phyloP scores from a whole-genome alignment of 2,329 filamentous ascomycete species.

The Fusarium longipes region DNA sequence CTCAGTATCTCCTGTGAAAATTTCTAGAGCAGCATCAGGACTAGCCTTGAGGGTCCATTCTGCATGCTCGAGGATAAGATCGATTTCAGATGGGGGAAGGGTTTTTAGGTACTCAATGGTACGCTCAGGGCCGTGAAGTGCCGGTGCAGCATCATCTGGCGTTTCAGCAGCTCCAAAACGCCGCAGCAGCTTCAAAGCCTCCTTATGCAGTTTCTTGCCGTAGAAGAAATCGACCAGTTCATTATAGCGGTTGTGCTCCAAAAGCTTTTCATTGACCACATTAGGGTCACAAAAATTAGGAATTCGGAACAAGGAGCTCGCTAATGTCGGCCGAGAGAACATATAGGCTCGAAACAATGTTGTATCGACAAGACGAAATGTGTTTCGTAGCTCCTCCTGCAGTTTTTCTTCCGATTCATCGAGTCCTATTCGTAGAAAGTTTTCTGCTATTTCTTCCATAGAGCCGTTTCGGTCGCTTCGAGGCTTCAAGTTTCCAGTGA shows the following conservation, averaged over 20 bases:
- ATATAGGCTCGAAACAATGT: conserved; percentile 95
- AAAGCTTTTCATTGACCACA: conserved; percentile 91
- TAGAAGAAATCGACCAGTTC: conserved; percentile 98
- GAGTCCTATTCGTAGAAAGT: conserved; percentile 61
- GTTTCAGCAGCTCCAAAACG: conserved; percentile 77
- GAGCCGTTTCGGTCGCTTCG: conserved; percentile 57
- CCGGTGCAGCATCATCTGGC: conserved; percentile 62
- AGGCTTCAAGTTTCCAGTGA: conserved; percentile 70
- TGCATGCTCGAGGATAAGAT: conserved; percentile 90
- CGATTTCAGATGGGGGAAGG: conserved; percentile 86
- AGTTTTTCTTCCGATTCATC: conserved; percentile 69
- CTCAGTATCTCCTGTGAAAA: conserved; percentile 92
- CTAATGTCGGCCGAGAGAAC: conserved; percentile 86
- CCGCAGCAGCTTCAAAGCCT: conserved; percentile 83
- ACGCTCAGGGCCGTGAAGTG: conserved; percentile 81
- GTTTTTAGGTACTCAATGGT: conserved; percentile 93
- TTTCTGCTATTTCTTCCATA: conserved; percentile 64
- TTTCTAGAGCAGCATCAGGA: conserved; percentile 84
- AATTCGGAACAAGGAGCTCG: conserved; percentile 90
- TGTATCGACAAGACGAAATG: conserved; percentile 89
- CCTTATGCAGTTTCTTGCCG: conserved; percentile 90
- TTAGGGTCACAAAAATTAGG: conserved; percentile 97
- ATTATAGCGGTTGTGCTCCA: conserved; percentile 88
- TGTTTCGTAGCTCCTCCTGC: conserved; percentile 76
- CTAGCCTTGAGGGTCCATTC: conserved; percentile 84